Percentiles rank a stretch among this genome's conserved stretches.
These are phyloP conservation scores for Phytopythium chamaehyphon DNA, from an alignment of 352 stramenopile species.

Conservation along the genomic window DNA sequence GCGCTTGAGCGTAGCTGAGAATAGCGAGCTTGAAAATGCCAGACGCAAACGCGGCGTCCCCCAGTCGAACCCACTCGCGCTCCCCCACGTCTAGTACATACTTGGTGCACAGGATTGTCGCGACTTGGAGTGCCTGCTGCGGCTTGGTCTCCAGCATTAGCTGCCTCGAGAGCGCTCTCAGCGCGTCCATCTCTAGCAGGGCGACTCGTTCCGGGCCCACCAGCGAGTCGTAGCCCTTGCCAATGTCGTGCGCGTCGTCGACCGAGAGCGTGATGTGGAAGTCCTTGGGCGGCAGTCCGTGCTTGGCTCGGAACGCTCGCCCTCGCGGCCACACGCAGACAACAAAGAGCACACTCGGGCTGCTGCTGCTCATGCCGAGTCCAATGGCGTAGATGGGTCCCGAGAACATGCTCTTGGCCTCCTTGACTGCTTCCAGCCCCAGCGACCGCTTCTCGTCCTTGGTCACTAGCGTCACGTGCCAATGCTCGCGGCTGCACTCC, in stretches of 20 bases:
- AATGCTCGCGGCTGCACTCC: constrained; percentile 5
- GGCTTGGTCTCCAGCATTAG: constrained; percentile 24
- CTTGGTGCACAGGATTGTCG: constrained; percentile 17
- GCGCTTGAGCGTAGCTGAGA: constrained; percentile 24
- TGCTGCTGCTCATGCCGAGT: constrained; percentile 18
- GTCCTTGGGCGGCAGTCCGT: constrained; percentile 34
- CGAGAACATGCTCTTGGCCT: constrained; percentile 21
- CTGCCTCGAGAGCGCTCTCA: constrained; percentile 28
- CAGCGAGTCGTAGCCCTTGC: constrained; percentile 40
- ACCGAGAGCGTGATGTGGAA: constrained; percentile 53
- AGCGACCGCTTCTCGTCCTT: constrained; percentile 41
- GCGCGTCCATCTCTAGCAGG: constrained; percentile 17
- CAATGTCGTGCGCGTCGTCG: constrained; percentile 37
- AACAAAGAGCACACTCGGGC: constrained; percentile 34
- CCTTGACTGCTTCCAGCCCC: constrained; percentile 15
- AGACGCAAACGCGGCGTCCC: constrained; percentile 20
- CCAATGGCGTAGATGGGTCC: constrained; percentile 39
- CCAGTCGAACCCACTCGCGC: constrained; percentile 28
- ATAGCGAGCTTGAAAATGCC: constrained; percentile 30
- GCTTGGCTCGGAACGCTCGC: constrained; percentile 35
- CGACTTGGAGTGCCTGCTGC: constrained; percentile 17
- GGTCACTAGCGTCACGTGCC: constrained; percentile 58
- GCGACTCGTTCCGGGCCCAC: constrained; percentile 11
- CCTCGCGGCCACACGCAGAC: constrained; percentile 60
- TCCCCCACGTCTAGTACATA: constrained; percentile 7